These are phyloP conservation scores for Porphyrellus sp. DNA, from an alignment of 1,284 basidiomycete species.

Conservation along the genomic window DNA sequence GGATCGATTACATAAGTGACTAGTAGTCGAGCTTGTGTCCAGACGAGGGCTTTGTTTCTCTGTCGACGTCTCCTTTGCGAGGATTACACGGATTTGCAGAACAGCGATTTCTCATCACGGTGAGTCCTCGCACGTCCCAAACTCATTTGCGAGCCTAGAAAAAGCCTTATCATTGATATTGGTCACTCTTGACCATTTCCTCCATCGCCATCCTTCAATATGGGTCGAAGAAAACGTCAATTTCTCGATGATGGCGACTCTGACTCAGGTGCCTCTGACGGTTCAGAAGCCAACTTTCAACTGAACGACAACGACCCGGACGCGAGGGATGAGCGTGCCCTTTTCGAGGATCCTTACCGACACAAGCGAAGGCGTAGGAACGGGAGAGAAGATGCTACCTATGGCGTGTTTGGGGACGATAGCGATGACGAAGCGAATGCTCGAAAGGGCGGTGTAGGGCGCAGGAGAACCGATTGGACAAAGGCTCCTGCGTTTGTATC, in stretches of 20 bases:
- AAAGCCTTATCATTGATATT: constrained; percentile 8
- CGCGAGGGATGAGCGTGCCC: constrained; percentile 69
- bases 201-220: constrained; percentile 32
- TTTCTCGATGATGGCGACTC: constrained; percentile 76
- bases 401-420: constrained; percentile 81
- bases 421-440: constrained; percentile 58
- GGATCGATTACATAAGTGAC: too few relatives aligned
- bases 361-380: constrained; percentile 62
- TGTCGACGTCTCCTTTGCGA: too few relatives aligned
- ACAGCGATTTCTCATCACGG: constrained; percentile 3
- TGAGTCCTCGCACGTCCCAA: constrained; percentile 13
- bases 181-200: neutral
- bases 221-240: constrained; percentile 81
- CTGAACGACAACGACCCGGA: constrained; percentile 64
- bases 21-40: too few relatives aligned
- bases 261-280: constrained; percentile 57
- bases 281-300: constrained; percentile 47
- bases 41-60: too few relatives aligned
- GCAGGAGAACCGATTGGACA: constrained; percentile 59
- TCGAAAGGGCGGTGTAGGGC: constrained; percentile 21
- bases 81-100: too few relatives aligned
- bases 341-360: constrained; percentile 79
- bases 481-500: constrained; percentile 80
- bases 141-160: constrained; percentile 3
- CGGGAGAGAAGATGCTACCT: constrained; percentile 74